phyloP scores from a whole-genome alignment of 495 filamentous ascomycete genomes.

The Daldinia vernicosa region DNA sequence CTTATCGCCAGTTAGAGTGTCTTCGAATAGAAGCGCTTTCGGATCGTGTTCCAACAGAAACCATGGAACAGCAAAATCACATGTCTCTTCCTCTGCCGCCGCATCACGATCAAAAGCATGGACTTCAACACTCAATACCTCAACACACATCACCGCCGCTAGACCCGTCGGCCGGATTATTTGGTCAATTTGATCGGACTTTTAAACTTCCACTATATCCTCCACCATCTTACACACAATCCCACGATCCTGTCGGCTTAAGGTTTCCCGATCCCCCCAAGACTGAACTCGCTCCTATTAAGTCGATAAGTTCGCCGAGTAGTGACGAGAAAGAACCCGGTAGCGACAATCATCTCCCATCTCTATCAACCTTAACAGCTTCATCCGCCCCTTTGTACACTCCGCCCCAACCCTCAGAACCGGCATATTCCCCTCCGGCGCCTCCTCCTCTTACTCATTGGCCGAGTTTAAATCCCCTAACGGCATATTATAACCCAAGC shows the following conservation, averaged over 20 bases:
- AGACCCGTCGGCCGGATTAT: slow-evolving; percentile 24
- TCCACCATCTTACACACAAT: slow-evolving; percentile 54
- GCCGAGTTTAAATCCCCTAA: slow-evolving; percentile 64
- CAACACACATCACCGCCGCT: slow-evolving; percentile 35
- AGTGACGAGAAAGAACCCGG: slow-evolving; percentile 23
- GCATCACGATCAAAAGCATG: slow-evolving; percentile 40
- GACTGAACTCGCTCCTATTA: slow-evolving; percentile 56
- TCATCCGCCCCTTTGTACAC: slow-evolving; percentile 35
- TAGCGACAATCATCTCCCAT: slow-evolving; percentile 47
- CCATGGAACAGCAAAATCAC: slow-evolving; percentile 46
- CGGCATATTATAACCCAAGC: slow-evolving; percentile 59
- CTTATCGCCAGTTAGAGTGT: slow-evolving; percentile 29
- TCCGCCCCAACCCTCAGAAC: slow-evolving; percentile 42
- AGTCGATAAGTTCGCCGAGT: slow-evolving; percentile 35
- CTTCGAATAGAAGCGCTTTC: slow-evolving; percentile 30
- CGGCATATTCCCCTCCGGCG: slow-evolving; percentile 44
- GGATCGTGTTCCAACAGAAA: slow-evolving; percentile 5
- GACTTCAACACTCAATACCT: slow-evolving; percentile 21
- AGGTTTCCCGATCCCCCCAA: slow-evolving; percentile 49
- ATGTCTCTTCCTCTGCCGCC: slow-evolving; percentile 39
- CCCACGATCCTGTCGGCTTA: slow-evolving; percentile 51
- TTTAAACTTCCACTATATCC: slow-evolving; percentile 44
- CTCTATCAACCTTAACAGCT: slow-evolving; percentile 55
- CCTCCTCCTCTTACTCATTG: slow-evolving; percentile 50
- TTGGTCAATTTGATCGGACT: slow-evolving; percentile 38